These are phyloP conservation scores for Ophiocordyceps camponoti-leonardi DNA, from an alignment of 2,329 filamentous ascomycete species.

Conservation along the genomic window DNA sequence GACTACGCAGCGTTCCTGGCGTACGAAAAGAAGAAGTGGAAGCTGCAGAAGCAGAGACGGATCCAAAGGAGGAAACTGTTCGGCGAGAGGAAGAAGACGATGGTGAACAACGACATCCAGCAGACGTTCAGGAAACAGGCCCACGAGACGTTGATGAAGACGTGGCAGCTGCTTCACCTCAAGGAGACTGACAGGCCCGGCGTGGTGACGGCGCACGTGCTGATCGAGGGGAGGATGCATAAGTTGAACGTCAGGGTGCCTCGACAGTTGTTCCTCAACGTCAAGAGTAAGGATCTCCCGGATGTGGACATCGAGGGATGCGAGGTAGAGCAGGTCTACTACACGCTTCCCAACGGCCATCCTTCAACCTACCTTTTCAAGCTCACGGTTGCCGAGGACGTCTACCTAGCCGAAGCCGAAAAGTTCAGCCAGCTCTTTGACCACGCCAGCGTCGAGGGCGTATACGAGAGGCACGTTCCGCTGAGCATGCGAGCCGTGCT, in stretches of 20 bases:
- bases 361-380: conserved; percentile 89
- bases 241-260: conserved; percentile 76
- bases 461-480: conserved; percentile 89
- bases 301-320: conserved; percentile 78
- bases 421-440: conserved; percentile 75
- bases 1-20: conserved; percentile 78
- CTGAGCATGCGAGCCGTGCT: conserved; percentile 75
- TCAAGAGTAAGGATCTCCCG: conserved; percentile 74
- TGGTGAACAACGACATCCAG: conserved; percentile 40
- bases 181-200: conserved; percentile 69
- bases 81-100: conserved; percentile 52
- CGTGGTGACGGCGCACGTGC: conserved; percentile 70
- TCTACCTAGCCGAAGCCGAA: conserved; percentile 69
- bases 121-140: conserved; percentile 79
- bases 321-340: conserved; percentile 79
- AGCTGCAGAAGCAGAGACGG: conserved; percentile 83
- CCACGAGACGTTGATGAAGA: conserved; percentile 74
- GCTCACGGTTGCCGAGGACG: conserved; percentile 73
- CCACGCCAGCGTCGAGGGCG: conserved; percentile 86
- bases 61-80: conserved; percentile 78
- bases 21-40: conserved; percentile 99
- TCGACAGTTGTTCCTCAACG: conserved; percentile 76
- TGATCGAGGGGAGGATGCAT: conserved; percentile 90
- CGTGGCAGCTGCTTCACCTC: conserved; percentile 89
- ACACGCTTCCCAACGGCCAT: conserved; percentile 88